These are phyloP conservation scores for Kuraishia piskuri DNA, from an alignment of 805 yeast species.

Conservation along the genomic window DNA sequence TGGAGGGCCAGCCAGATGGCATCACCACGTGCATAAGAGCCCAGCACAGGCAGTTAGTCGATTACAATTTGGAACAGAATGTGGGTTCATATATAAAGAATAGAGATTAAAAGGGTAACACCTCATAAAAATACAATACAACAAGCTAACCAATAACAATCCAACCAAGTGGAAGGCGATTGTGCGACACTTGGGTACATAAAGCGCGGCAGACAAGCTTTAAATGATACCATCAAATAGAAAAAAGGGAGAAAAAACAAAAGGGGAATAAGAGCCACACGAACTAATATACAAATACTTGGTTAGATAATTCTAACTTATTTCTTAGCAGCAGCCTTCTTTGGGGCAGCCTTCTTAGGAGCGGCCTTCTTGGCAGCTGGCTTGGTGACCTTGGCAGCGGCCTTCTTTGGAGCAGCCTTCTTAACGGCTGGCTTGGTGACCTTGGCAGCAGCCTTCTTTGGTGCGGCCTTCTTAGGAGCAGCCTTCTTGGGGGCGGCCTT, in stretches of 20 bases:
- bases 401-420: conserved; percentile 20
- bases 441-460: conserved; percentile 19
- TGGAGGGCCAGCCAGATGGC: too few species aligned
- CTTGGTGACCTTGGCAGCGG: conserved; percentile 16
- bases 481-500: conserved; percentile 23
- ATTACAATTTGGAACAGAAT: background rate
- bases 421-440: conserved; percentile 11
- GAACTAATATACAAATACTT: background rate
- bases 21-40: background rate
- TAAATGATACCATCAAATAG: background rate
- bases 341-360: conserved; percentile 11
- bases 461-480: conserved; percentile 18
- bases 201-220: background rate
- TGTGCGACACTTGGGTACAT: background rate
- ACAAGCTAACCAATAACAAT: background rate
- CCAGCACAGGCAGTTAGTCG: background rate
- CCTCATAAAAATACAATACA: background rate
- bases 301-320: background rate
- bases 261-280: background rate
- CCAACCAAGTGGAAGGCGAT: background rate
- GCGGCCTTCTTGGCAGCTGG: conserved; percentile 1
- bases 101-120: background rate
- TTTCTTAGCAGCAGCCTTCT: conserved; percentile 12
- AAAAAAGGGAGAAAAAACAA: too few species aligned
- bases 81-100: background rate